Evolutionary conservation across 441 rosid genomes (phyloP).

Genomic region (Caryocar brasiliense): DNA sequence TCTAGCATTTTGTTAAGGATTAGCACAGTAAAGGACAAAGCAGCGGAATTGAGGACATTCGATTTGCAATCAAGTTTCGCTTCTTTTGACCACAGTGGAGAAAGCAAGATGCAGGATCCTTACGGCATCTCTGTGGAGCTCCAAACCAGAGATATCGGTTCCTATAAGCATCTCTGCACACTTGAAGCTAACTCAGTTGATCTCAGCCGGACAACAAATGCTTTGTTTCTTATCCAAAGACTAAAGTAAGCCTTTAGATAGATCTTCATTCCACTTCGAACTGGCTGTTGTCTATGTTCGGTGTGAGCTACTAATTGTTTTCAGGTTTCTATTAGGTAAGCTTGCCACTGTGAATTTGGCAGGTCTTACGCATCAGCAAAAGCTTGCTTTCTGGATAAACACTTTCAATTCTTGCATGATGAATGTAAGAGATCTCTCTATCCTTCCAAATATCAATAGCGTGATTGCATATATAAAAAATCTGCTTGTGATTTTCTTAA

Average conservation of each 20-base stretch:
- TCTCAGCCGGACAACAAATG: slow-evolving; percentile 36
- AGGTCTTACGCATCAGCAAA: slow-evolving; percentile 76
- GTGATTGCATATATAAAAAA: too few relatives aligned
- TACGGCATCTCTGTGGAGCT: slow-evolving; percentile 30
- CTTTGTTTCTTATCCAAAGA: slow-evolving; percentile 50
- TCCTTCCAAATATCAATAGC: too few relatives aligned
- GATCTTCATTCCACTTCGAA: not conserved
- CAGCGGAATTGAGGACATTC: slow-evolving; percentile 2
- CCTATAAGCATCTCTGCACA: slow-evolving; percentile 40
- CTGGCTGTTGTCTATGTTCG: not conserved
- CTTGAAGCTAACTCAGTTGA: slow-evolving; percentile 46
- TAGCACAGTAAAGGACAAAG: slow-evolving; percentile 44
- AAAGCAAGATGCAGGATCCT: slow-evolving; percentile 35
- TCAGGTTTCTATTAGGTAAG: slow-evolving; percentile 61
- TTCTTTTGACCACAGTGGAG: slow-evolving; percentile 16
- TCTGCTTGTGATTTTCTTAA: too few relatives aligned
- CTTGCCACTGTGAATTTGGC: slow-evolving; percentile 57
- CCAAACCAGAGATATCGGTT: slow-evolving; percentile 45
- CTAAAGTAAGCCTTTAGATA: slow-evolving; percentile 45
- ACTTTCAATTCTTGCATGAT: slow-evolving; percentile 68
- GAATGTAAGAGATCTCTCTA: slow-evolving; percentile 42
- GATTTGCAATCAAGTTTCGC: not conserved
- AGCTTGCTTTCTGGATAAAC: slow-evolving; percentile 92
- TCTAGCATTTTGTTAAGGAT: slow-evolving; percentile 48
- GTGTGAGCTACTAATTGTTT: slow-evolving; percentile 4